A percentile compares a stretch with the other conserved stretches of the same genome.
Evolutionary conservation across 2,329 filamentous ascomycete species (phyloP).

Genomic region (Paraphoma sp.): DNA sequence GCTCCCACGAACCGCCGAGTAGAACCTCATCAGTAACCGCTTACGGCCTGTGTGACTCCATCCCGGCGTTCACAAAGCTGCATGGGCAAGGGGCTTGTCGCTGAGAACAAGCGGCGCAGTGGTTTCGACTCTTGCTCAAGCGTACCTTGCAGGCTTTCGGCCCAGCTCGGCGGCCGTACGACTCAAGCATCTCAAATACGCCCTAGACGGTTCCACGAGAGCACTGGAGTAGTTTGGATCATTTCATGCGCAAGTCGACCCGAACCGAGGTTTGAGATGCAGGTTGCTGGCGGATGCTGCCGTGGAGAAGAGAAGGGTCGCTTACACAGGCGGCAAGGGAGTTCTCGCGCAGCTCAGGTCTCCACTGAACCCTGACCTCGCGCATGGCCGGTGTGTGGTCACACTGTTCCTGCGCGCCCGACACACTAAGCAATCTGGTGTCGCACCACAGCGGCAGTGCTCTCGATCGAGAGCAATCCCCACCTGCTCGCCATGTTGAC

Average conservation of each 20-base stretch:
- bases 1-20: slow-evolving; percentile 31
- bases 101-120: slow-evolving; percentile 35
- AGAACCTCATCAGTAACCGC: slow-evolving; percentile 22
- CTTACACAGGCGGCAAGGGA: slow-evolving; percentile 5
- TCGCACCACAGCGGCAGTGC: slow-evolving; percentile 33
- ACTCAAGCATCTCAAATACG: slow-evolving; percentile 36
- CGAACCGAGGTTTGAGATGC: slow-evolving; percentile 12
- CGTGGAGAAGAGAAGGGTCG: slow-evolving; percentile 1
- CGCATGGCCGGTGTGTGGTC: slow-evolving; percentile 6
- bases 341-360: slow-evolving; percentile 1
- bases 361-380: slow-evolving; percentile 4
- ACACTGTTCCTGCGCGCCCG: slow-evolving; percentile 10
- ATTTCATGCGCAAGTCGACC: slow-evolving; percentile 19
- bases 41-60: slow-evolving; percentile 33
- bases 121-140: slow-evolving; percentile 12
- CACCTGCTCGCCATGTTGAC: slow-evolving; percentile 21
- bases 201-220: slow-evolving; percentile 27
- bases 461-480: slow-evolving; percentile 17
- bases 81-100: slow-evolving; percentile 40
- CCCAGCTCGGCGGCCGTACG: slow-evolving; percentile 31
- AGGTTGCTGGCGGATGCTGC: not conserved
- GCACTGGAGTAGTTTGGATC: slow-evolving; percentile 21
- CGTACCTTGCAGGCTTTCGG: slow-evolving; percentile 45
- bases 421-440: slow-evolving; percentile 14
- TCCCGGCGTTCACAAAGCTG: slow-evolving; percentile 33